Evolutionary conservation across 225 moss, liverwort and hornwort species (phyloP), one percentile per base, ranked within the genome.

Genomic region (Neckera pumila): DNA sequence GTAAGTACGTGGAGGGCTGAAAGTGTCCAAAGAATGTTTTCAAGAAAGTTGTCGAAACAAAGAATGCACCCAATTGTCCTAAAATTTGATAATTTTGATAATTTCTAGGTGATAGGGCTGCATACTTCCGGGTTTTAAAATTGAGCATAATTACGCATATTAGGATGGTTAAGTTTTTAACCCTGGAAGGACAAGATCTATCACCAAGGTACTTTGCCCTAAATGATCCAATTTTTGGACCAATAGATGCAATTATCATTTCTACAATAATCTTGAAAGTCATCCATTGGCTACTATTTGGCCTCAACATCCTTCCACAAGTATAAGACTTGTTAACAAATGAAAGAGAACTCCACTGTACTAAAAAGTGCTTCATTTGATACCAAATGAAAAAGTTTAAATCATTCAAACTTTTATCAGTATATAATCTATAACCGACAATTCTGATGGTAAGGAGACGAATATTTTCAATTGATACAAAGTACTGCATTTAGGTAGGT

Each of bases 41-140:
- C 2, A 73, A 73, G 73, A 73, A 72, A 17, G 6, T 0, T 45
- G 30, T 45, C 10, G 30, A 45, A 45, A 45, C 17, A 73, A 30
- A 73, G 28, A 73, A 30, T 73, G 73, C 45, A 45, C 2, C 12
- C 49, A 31, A 12, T 75, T 9, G 12, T 17, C 30, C 7, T 7
- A 6, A 12, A 74, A 12, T 74, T 0, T 9, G 1, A 14, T 28
- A 2, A 17, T 43, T 45, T 45, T 11, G 11, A 19, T 5, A 31
- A 19, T 47, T 11, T 7, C 7, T 74, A 47, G 7, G 47, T 31
- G 7, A 47, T 18, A 27, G 11, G 19, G 2, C 6, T 1, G 0
- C 5, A 2, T 2, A 2, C 4, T 49, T 17, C 12, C 0, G 20
- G 4, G 7, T 4, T 75, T 49, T 7, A 49, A 49, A 33, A 7